phyloP scores from a whole-genome alignment of 495 filamentous ascomycete species.

The Talaromyces adpressus region DNA sequence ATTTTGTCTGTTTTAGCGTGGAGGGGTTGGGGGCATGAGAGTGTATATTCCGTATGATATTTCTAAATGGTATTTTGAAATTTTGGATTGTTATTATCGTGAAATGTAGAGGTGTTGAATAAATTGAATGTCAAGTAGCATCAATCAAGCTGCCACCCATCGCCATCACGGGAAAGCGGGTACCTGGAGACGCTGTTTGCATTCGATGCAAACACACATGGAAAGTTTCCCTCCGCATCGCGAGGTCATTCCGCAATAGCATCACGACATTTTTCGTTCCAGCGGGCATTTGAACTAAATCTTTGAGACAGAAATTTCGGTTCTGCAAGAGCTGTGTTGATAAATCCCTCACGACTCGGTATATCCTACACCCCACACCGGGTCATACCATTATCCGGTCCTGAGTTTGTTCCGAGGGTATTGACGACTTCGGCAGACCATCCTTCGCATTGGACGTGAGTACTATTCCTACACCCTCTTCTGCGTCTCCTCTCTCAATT shows the following conservation, averaged over 20 bases:
- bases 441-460: not conserved
- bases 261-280: not conserved
- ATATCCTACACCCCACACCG: not conserved
- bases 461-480: too few species aligned
- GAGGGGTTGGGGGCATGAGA: not conserved
- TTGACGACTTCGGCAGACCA: not conserved
- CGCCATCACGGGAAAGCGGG: not conserved
- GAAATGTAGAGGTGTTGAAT: not conserved
- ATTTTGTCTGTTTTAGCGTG: constrained; percentile 16
- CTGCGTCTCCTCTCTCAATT: too few species aligned
- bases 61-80: too few species aligned
- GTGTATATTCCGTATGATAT: too few species aligned
- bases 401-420: not conserved
- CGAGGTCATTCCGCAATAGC: not conserved
- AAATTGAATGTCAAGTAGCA: not conserved
- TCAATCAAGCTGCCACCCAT: not conserved
- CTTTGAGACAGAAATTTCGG: too few species aligned
- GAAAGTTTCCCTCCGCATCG: constrained; percentile 1
- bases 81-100: not conserved
- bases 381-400: not conserved
- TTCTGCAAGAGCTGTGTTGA: not conserved
- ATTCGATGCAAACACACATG: not conserved
- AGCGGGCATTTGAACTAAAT: too few species aligned
- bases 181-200: not conserved
- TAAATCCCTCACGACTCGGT: not conserved